phyloP scores from a whole-genome alignment of 495 filamentous ascomycete genomes.

The Penicillium cataractarum region DNA sequence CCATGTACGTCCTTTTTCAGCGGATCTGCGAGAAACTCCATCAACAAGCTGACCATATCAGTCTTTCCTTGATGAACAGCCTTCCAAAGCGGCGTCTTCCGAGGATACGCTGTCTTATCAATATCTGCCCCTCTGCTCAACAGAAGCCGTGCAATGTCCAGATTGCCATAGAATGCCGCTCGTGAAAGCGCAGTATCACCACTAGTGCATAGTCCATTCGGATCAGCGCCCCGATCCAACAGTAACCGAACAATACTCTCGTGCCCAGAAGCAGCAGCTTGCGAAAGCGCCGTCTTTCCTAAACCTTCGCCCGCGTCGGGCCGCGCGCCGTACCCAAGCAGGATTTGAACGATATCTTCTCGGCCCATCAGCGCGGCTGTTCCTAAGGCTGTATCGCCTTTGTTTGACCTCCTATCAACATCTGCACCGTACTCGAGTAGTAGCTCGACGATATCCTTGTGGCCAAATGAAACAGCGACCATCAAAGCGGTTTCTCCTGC shows the following conservation, averaged over 20 bases:
- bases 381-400: conserved; percentile 37
- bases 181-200: conserved; percentile 46
- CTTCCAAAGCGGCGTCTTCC: conserved; percentile 22
- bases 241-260: conserved; percentile 40
- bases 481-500: conserved; percentile 43
- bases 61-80: conserved; percentile 14
- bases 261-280: conserved; percentile 41
- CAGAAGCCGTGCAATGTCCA: conserved; percentile 43
- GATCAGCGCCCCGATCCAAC: conserved; percentile 44
- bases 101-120: conserved; percentile 17
- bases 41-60: conserved; percentile 18
- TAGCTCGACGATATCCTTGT: conserved; percentile 24
- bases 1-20: conserved; percentile 6
- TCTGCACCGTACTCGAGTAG: conserved; percentile 36
- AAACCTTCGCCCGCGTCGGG: conserved; percentile 4
- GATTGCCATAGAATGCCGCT: conserved; percentile 41
- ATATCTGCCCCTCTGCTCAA: conserved; percentile 40
- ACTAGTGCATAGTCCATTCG: conserved; percentile 38
- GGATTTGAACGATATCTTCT: conserved; percentile 34
- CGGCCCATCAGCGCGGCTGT: conserved; percentile 37
- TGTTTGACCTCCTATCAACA: conserved; percentile 12
- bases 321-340: conserved; percentile 34
- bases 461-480: conserved; percentile 28
- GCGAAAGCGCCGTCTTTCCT: conserved; percentile 19
- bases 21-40: conserved; percentile 21